phyloP scores from a whole-genome alignment of 1,139 yeast genomes.

The Candida smagusa region DNA sequence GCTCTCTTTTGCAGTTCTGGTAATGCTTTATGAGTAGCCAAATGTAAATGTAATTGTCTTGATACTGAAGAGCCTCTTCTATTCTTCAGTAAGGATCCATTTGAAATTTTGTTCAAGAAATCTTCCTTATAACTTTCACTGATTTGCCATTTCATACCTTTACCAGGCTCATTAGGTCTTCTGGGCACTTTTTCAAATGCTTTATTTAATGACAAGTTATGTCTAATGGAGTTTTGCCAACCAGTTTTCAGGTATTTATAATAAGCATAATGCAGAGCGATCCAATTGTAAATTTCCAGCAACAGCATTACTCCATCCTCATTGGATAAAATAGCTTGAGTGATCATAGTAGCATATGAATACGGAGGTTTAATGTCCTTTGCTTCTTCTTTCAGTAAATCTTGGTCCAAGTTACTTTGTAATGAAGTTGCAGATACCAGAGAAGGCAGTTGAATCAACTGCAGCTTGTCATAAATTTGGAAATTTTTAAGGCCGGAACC shows the following conservation, averaged over 20 bases:
- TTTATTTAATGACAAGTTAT: slow-evolving; percentile 74
- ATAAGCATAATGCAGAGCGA: slow-evolving; percentile 81
- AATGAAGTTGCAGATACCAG: slow-evolving; percentile 40
- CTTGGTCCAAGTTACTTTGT: slow-evolving; percentile 56
- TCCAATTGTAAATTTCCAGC: slow-evolving; percentile 91
- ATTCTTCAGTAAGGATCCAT: slow-evolving; percentile 67
- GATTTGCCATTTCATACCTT: slow-evolving; percentile 99
- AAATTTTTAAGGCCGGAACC: slow-evolving; percentile 35
- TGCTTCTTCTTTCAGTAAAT: slow-evolving; percentile 83
- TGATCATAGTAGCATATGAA: slow-evolving; percentile 96
- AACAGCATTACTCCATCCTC: slow-evolving; percentile 85
- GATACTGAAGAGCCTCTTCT: slow-evolving; percentile 80
- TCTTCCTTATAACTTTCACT: slow-evolving; percentile 82
- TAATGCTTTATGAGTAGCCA: slow-evolving; percentile 65
- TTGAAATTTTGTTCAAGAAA: slow-evolving; percentile 72
- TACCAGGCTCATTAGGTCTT: slow-evolving; percentile 94
- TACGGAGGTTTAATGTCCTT: slow-evolving; percentile 95
- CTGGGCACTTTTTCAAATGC: slow-evolving; percentile 95
- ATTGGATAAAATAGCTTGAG: slow-evolving; percentile 91
- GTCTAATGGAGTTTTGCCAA: slow-evolving; percentile 85
- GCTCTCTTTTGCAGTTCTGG: slow-evolving; percentile 48
- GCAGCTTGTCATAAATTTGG: slow-evolving; percentile 51
- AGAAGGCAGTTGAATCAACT: slow-evolving; percentile 38
- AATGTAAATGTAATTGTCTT: slow-evolving; percentile 71
- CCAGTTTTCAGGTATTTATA: slow-evolving; percentile 94